A percentile compares a stretch with the other conserved stretches of the same genome.
phyloP scores from a whole-genome alignment of 345 rosid genomes.

The Turritis glabra region DNA sequence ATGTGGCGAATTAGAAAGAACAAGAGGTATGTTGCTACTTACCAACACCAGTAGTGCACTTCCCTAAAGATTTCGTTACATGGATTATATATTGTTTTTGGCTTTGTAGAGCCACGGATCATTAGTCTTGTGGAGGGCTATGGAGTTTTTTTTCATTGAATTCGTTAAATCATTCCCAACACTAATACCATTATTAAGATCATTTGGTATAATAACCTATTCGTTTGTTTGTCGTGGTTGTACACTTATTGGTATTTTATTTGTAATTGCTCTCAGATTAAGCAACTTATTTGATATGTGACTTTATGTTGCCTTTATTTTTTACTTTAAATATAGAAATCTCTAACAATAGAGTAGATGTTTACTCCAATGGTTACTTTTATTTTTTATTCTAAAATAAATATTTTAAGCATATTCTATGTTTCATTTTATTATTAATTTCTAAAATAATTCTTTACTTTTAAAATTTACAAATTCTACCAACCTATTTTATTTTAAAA shows the following conservation, averaged over 20 bases:
- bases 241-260: slow-evolving; percentile 6
- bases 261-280: background rate
- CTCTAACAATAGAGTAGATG: no score
- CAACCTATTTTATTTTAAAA: no score
- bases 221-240: slow-evolving; percentile 19
- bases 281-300: slow-evolving; percentile 5
- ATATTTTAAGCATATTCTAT: no score
- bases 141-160: slow-evolving; percentile 3
- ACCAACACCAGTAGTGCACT: background rate
- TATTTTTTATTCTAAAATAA: no score
- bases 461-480: no score
- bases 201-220: slow-evolving; percentile 17
- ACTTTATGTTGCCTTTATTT: background rate
- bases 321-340: no score
- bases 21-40: slow-evolving; percentile 3
- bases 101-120: slow-evolving; percentile 23
- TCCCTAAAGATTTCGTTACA: background rate
- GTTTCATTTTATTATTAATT: no score
- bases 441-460: no score
- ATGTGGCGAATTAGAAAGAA: slow-evolving; percentile 14
- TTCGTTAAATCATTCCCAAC: background rate
- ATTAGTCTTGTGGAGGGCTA: slow-evolving; percentile 10
- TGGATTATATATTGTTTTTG: slow-evolving; percentile 10
- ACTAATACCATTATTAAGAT: slow-evolving; percentile 4
- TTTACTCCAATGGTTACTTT: no score